Evolutionary conservation across 306 rosid species (phyloP).

Genomic region (Pyrus betulifolia): DNA sequence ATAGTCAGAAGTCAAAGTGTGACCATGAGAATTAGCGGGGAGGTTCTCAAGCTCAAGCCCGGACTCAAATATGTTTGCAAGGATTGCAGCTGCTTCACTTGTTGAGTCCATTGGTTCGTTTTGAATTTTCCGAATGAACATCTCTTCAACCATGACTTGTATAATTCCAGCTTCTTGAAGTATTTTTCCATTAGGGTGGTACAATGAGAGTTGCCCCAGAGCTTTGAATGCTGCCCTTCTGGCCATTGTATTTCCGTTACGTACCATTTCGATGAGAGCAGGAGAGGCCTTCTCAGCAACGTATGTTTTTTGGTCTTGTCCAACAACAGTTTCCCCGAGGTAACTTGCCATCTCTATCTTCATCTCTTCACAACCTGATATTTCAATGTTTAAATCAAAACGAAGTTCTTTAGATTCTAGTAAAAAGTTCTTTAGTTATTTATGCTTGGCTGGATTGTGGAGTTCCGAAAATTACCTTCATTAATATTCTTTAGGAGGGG

Average conservation of each 20-base stretch:
- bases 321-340: constrained; percentile 41
- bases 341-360: constrained; percentile 37
- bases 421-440: too few relatives aligned
- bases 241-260: constrained; percentile 19
- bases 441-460: not conserved
- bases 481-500: constrained; percentile 34
- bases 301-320: constrained; percentile 18
- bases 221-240: constrained; percentile 37
- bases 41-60: constrained; percentile 27
- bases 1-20: constrained; percentile 35
- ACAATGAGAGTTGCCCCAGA: constrained; percentile 30
- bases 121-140: constrained; percentile 29
- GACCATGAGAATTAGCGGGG: constrained; percentile 25
- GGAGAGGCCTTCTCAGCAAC: constrained; percentile 41
- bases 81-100: constrained; percentile 38
- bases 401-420: too few relatives aligned
- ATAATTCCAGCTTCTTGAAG: constrained; percentile 35
- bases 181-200: constrained; percentile 23
- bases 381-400: too few relatives aligned
- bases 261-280: constrained; percentile 29
- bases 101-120: constrained; percentile 32
- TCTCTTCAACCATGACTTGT: constrained; percentile 36
- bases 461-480: constrained; percentile 26
- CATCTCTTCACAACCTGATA: constrained; percentile 34
- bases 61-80: constrained; percentile 33